Evolutionary conservation across 2,329 filamentous ascomycete species (phyloP).

Genomic region (Xylaria sp.): DNA sequence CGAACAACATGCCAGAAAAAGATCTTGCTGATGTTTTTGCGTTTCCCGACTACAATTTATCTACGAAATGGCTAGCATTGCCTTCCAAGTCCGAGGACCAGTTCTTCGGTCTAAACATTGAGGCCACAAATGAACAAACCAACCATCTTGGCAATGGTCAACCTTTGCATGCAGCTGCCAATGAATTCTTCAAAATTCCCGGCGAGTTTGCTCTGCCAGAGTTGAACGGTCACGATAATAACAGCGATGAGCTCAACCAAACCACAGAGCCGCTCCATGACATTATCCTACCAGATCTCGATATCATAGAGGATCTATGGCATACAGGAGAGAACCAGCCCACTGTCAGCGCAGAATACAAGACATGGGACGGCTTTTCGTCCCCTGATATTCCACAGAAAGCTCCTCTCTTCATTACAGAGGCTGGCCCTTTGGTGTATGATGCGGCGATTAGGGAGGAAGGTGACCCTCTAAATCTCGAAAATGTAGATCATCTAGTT

Average conservation of each 20-base stretch:
- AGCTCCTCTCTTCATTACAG: constrained; percentile 70
- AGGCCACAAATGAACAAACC: constrained; percentile 43
- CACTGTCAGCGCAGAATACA: constrained; percentile 58
- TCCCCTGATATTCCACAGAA: constrained; percentile 54
- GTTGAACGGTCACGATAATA: constrained; percentile 27
- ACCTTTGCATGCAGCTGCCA: constrained; percentile 31
- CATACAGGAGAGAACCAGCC: constrained; percentile 52
- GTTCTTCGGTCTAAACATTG: constrained; percentile 59
- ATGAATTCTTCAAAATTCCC: constrained; percentile 60
- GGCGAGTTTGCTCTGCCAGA: constrained; percentile 41
- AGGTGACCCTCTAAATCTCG: constrained; percentile 55
- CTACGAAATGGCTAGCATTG: constrained; percentile 62
- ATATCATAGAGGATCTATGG: constrained; percentile 60
- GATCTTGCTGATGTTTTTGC: constrained; percentile 69
- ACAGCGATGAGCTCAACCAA: constrained; percentile 21
- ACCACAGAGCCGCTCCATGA: constrained; percentile 43
- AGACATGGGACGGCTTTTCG: constrained; percentile 77
- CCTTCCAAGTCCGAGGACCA: constrained; percentile 44
- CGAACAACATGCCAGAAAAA: constrained; percentile 54
- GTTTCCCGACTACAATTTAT: constrained; percentile 70
- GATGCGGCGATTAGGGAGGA: constrained; percentile 67
- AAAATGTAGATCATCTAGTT: constrained; percentile 55
- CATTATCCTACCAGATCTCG: constrained; percentile 42
- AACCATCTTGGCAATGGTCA: constrained; percentile 27
- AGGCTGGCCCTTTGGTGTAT: constrained; percentile 73